A percentile compares a stretch with the other conserved stretches of the same genome.
These are phyloP conservation scores for Jatropha podagrica DNA, from an alignment of 441 rosid genomes.

Conservation along the genomic window DNA sequence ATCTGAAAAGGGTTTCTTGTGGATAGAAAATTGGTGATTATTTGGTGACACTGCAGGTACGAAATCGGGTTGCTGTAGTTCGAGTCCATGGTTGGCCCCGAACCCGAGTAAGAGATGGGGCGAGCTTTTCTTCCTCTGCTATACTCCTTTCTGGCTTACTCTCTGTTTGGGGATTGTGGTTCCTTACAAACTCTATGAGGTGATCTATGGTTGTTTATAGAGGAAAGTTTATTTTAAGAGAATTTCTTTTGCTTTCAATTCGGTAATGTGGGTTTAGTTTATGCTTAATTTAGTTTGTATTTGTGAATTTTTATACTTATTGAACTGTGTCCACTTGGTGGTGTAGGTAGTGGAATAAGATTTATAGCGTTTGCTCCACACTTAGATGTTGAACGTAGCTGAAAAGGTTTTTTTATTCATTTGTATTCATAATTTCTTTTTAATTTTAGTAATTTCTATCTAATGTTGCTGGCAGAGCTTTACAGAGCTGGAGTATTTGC, in stretches of 20 bases:
- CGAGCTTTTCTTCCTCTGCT: slow-evolving; percentile 84
- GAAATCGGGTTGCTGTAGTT: slow-evolving; percentile 22
- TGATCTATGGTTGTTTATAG: slow-evolving; percentile 11
- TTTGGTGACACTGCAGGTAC: slow-evolving; percentile 9
- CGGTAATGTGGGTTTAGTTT: background rate
- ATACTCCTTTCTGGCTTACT: slow-evolving; percentile 98
- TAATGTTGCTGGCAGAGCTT: slow-evolving; percentile 50
- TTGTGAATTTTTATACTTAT: no score
- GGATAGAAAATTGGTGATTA: background rate
- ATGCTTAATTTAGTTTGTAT: background rate
- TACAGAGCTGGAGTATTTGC: slow-evolving; percentile 87
- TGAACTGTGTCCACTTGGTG: no score
- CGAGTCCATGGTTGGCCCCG: slow-evolving; percentile 75
- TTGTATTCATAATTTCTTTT: background rate
- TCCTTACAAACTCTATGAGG: slow-evolving; percentile 95
- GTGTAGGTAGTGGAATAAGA: no score
- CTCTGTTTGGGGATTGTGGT: slow-evolving; percentile 84
- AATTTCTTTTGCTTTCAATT: background rate
- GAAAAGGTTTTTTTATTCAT: background rate
- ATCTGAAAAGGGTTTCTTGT: background rate
- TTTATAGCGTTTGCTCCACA: no score
- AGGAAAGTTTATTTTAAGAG: background rate
- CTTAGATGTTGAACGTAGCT: background rate
- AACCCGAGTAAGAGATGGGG: slow-evolving; percentile 96
- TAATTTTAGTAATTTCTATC: background rate